These are phyloP conservation scores for Yamadazyma epiphylla DNA, from an alignment of 1,139 yeast species.

Conservation along the genomic window DNA sequence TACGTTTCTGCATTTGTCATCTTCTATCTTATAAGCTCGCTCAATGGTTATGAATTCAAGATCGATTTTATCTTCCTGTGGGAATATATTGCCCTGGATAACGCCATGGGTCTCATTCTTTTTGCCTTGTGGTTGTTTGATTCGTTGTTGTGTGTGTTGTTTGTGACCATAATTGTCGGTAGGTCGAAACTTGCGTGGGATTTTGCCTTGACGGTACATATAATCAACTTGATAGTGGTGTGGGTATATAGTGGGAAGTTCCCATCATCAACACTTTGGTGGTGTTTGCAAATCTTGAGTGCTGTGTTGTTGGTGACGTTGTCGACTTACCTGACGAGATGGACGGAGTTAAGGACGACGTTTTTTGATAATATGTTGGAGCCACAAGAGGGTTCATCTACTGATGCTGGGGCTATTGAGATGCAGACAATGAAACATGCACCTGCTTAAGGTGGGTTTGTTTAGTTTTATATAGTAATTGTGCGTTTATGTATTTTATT, in stretches of 20 bases:
- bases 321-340: slow-evolving; percentile 83
- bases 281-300: slow-evolving; percentile 72
- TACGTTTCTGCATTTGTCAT: slow-evolving; percentile 58
- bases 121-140: slow-evolving; percentile 77
- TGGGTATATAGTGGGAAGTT: slow-evolving; percentile 63
- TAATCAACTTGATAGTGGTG: slow-evolving; percentile 68
- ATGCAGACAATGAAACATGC: slow-evolving; percentile 5
- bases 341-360: slow-evolving; percentile 84
- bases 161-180: slow-evolving; percentile 84
- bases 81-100: slow-evolving; percentile 69
- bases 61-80: slow-evolving; percentile 78
- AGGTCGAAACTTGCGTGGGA: slow-evolving; percentile 94
- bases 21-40: slow-evolving; percentile 52
- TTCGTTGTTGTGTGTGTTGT: slow-evolving; percentile 70
- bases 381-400: slow-evolving; percentile 23
- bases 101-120: slow-evolving; percentile 75
- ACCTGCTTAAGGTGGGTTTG: too few relatives aligned
- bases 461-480: too few relatives aligned
- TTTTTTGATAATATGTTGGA: slow-evolving; percentile 81
- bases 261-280: slow-evolving; percentile 77
- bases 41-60: slow-evolving; percentile 62
- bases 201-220: slow-evolving; percentile 86
- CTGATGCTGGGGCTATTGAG: slow-evolving; percentile 4
- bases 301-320: slow-evolving; percentile 66
- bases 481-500: too few relatives aligned